Evolutionary conservation across 2,329 filamentous ascomycete genomes (phyloP), one percentile per base, ranked within the genome.

Genomic region (Epichloe sp.): DNA sequence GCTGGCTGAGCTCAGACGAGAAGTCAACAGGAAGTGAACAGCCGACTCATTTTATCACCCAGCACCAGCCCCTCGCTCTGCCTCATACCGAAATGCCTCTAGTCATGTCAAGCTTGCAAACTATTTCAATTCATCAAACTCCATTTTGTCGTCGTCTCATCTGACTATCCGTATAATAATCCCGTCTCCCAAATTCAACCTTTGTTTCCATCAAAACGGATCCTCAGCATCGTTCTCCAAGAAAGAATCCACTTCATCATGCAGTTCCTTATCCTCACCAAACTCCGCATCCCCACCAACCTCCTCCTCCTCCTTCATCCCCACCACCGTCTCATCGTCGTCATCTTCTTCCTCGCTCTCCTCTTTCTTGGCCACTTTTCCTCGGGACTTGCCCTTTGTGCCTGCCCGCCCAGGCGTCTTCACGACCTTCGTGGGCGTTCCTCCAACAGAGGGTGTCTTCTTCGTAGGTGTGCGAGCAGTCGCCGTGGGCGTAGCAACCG

Each of bases 381-480:
- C 51, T 44, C 57, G 61, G 14, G 49, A 53, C 48, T 59, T 62
- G 3, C 54, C 56, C 54, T 61, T 63, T 44, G 52, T 44, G 7
- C 56, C 56, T 40, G 53, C 48, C 11, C 62, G 61, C n/a, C 53
- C 45, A 0, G 59, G 47, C 2, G 58, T 56, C 61, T 68, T 68
- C 47, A 52, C 50, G 23, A 68, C 60, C 55, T 62, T 67, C 47
- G 55, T 59, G 5, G 62, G 58, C 5, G 61, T 60, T 14, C 41
- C 51, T 15, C 42, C 42, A 11, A 34, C 21, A 42, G 53, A 35
- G 14, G 7, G 49, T 17, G 35, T 38, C 35, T 49, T 65, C 54
- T 62, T 66, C 54, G 35, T 56, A 52, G 50, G 51, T 2, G 54
- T 47, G 5, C 55, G 57, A 40, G 41, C 12, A 3, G 49, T 11